Percentiles rank a stretch among this genome's conserved stretches.
These are phyloP conservation scores for Astrocystis sublimbata DNA, from an alignment of 495 filamentous ascomycete species.

Conservation along the genomic window DNA sequence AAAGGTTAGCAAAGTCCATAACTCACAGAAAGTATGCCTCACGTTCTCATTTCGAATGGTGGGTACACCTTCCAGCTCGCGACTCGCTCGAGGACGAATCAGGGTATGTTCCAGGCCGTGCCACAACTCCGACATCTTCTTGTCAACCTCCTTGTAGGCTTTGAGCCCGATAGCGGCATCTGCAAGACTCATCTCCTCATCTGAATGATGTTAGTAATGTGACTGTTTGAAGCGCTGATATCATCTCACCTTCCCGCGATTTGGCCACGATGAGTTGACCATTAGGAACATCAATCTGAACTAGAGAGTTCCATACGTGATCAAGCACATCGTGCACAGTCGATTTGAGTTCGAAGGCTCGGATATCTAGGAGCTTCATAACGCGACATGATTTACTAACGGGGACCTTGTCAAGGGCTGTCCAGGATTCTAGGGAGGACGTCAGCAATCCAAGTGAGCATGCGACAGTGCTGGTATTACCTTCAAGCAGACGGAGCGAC, in stretches of 20 bases:
- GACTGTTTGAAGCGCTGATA: conserved; percentile 13
- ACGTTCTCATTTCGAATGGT: conserved; percentile 43
- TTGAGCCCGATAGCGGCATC: conserved; percentile 52
- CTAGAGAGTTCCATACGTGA: conserved; percentile 55
- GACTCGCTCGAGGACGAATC: conserved; percentile 51
- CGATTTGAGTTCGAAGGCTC: conserved; percentile 53
- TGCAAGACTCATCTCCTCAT: conserved; percentile 46
- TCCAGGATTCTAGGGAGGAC: conserved; percentile 45
- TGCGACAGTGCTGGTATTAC: conserved; percentile 32
- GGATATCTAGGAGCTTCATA: conserved; percentile 49
- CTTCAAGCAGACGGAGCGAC: conserved; percentile 52
- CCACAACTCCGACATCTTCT: conserved; percentile 53
- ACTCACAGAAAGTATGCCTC: conserved; percentile 18
- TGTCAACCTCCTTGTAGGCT: conserved; percentile 54
- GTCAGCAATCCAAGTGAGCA: neutral
- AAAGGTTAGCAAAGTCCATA: conserved; percentile 23
- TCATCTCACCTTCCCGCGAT: conserved; percentile 48
- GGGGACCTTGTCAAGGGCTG: conserved; percentile 43
- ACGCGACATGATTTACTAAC: conserved; percentile 49
- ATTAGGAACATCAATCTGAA: conserved; percentile 54
- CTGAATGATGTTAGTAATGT: conserved; percentile 36
- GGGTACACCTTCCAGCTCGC: conserved; percentile 29
- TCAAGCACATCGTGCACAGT: conserved; percentile 61
- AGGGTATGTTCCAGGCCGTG: conserved; percentile 51
- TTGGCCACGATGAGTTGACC: conserved; percentile 51